A percentile compares a stretch with the other conserved stretches of the same genome.
These are phyloP conservation scores for Trichoderma polysporum DNA, from an alignment of 2,329 filamentous ascomycete species.

Conservation along the genomic window DNA sequence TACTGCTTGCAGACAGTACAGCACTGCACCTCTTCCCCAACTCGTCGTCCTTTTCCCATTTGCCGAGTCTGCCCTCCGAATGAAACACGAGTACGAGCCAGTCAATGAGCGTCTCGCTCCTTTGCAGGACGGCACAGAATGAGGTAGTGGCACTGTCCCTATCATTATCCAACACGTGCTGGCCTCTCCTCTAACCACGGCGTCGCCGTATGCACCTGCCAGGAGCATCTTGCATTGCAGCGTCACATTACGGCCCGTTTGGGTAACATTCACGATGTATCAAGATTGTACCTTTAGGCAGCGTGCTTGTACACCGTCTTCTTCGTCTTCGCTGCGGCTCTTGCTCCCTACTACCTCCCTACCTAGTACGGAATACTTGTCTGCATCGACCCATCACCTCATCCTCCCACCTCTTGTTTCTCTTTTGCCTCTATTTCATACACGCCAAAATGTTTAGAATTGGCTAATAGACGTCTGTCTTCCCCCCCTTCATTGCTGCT, in stretches of 20 bases:
- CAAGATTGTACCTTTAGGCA: conserved; percentile 15
- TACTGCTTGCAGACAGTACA: too few relatives aligned
- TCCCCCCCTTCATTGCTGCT: background rate
- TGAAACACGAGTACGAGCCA: conserved; percentile 12
- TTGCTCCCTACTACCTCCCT: background rate
- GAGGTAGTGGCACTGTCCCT: background rate
- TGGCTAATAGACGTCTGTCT: background rate
- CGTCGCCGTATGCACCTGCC: conserved; percentile 19
- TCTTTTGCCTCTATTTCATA: background rate
- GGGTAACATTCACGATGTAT: conserved; percentile 8
- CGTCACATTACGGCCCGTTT: conserved; percentile 9
- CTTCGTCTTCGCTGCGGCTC: background rate
- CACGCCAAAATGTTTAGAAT: background rate
- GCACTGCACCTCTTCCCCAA: background rate
- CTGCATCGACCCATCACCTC: background rate
- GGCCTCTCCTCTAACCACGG: conserved; percentile 18
- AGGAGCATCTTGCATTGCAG: conserved; percentile 18
- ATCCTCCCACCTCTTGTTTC: background rate
- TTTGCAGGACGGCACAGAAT: background rate
- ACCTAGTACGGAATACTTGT: background rate
- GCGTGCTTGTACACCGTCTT: conserved; percentile 2
- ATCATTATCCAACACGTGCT: conserved; percentile 15
- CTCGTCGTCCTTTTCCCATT: background rate
- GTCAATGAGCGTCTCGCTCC: conserved; percentile 2
- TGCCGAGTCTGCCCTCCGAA: background rate